Conservation (phyloP, 2,329 filamentous ascomycete genomes). For the Keithomyces neogunnii region DNA sequence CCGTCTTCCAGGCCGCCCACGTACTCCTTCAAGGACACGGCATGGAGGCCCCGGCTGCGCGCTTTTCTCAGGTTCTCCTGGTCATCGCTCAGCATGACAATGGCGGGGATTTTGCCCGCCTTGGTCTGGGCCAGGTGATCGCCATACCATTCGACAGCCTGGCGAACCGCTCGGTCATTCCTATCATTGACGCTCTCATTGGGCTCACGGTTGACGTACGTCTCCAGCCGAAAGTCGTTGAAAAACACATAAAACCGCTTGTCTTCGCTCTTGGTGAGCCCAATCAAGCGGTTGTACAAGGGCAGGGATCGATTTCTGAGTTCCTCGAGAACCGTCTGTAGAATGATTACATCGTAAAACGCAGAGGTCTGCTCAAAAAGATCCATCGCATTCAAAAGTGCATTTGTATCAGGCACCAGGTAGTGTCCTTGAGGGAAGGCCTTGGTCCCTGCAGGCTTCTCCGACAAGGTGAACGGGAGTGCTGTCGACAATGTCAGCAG, state of each 20-base stretch:
- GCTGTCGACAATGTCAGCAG: slow-evolving; percentile 36
- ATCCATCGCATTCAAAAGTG: slow-evolving; percentile 91
- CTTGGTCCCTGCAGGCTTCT: slow-evolving; percentile 76
- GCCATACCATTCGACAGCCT: slow-evolving; percentile 82
- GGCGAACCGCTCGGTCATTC: slow-evolving; percentile 85
- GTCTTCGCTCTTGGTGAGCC: slow-evolving; percentile 87
- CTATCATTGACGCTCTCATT: slow-evolving; percentile 92
- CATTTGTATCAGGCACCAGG: slow-evolving; percentile 92
- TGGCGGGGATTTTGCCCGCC: slow-evolving; percentile 55
- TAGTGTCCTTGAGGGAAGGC: slow-evolving; percentile 83
- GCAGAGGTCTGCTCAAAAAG: slow-evolving; percentile 86
- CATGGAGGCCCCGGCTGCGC: slow-evolving; percentile 63
- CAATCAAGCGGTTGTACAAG: slow-evolving; percentile 86
- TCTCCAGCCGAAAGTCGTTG: slow-evolving; percentile 95
- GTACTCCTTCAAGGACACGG: slow-evolving; percentile 64
- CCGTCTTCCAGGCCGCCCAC: slow-evolving; percentile 77
- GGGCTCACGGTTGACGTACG: slow-evolving; percentile 64
- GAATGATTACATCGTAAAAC: slow-evolving; percentile 93
- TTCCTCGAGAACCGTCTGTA: slow-evolving; percentile 95
- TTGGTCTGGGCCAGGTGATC: slow-evolving; percentile 66
- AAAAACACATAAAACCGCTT: slow-evolving; percentile 99
- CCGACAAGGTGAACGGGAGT: slow-evolving; percentile 78
- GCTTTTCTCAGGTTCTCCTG: slow-evolving; percentile 79
- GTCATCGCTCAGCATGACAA: slow-evolving; percentile 94
- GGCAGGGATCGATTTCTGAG: slow-evolving; percentile 88